These are phyloP conservation scores for Saprolegnia diclina DNA, from an alignment of 352 stramenopile genomes.

Conservation along the genomic window DNA sequence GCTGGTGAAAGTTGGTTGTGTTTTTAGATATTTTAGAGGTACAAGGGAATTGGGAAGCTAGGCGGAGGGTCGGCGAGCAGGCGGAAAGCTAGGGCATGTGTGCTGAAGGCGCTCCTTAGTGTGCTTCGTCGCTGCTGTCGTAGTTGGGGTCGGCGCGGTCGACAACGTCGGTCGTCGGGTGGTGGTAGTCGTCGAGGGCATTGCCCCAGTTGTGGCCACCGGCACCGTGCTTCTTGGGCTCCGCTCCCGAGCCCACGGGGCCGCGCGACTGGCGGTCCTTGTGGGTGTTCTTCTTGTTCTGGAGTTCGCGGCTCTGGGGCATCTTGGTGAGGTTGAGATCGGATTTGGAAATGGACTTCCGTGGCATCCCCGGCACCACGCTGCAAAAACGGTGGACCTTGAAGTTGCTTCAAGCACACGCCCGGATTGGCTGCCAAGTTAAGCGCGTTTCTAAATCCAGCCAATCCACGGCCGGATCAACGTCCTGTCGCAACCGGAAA, in stretches of 20 bases:
- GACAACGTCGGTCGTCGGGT: conserved; percentile 29
- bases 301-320: conserved; percentile 68
- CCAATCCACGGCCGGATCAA: background rate
- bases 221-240: conserved; percentile 71
- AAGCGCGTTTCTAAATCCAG: background rate
- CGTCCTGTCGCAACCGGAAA: background rate
- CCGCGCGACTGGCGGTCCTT: conserved; percentile 81
- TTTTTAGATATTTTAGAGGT: too few species aligned
- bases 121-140: conserved; percentile 38
- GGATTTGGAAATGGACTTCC: conserved; percentile 13
- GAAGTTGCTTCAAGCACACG: background rate
- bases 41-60: too few species aligned
- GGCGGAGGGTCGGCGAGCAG: background rate
- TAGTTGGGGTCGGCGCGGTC: conserved; percentile 80
- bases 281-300: conserved; percentile 81
- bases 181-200: conserved; percentile 26
- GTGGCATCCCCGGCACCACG: too few species aligned
- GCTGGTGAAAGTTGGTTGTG: too few species aligned
- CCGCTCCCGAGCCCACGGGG: conserved; percentile 38
- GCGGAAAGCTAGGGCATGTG: background rate
- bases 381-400: background rate
- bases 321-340: conserved; percentile 32
- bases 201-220: conserved; percentile 76
- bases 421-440: background rate
- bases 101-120: background rate